Evolutionary conservation across 805 yeast genomes (phyloP).

Genomic region (Deakozyma indianensis): DNA sequence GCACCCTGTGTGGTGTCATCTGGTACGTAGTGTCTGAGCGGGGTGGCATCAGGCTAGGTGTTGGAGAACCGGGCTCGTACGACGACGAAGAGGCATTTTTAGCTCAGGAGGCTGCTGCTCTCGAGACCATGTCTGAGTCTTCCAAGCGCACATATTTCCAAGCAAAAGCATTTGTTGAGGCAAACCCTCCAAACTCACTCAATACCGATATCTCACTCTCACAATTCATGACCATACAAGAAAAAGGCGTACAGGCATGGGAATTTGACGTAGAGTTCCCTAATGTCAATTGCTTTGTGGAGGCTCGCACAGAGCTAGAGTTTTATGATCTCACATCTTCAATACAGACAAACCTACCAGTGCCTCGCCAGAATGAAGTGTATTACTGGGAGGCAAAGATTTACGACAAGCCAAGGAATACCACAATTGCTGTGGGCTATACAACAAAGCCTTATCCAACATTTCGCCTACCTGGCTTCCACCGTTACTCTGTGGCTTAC

Average conservation of each 20-base stretch:
- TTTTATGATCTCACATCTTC: conserved; percentile 47
- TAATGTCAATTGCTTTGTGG: conserved; percentile 45
- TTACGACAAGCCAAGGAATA: conserved; percentile 43
- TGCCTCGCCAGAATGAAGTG: conserved; percentile 70
- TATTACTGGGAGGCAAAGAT: conserved; percentile 83
- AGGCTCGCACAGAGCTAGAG: conserved; percentile 42
- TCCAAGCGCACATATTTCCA: conserved; percentile 50
- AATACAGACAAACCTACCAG: conserved; percentile 68
- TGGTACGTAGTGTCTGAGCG: conserved; percentile 21
- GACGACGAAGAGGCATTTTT: conserved; percentile 50
- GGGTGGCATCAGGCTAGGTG: conserved; percentile 21
- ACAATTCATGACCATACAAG: conserved; percentile 58
- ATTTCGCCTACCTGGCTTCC: conserved; percentile 87
- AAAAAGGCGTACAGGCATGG: conserved; percentile 83
- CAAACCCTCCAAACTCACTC: conserved; percentile 28
- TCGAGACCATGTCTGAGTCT: conserved; percentile 42
- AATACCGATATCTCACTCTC: conserved; percentile 33
- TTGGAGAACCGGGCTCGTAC: conserved; percentile 39
- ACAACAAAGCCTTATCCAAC: conserved; percentile 84
- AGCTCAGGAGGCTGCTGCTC: conserved; percentile 47
- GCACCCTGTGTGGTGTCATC: conserved; percentile 15
- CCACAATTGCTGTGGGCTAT: conserved; percentile 56
- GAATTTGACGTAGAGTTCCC: conserved; percentile 45
- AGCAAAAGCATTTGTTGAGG: conserved; percentile 34
- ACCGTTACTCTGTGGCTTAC: conserved; percentile 70